Evolutionary conservation across 2,329 filamentous ascomycete species (phyloP).

Genomic region (Cryphonectria radicalis): DNA sequence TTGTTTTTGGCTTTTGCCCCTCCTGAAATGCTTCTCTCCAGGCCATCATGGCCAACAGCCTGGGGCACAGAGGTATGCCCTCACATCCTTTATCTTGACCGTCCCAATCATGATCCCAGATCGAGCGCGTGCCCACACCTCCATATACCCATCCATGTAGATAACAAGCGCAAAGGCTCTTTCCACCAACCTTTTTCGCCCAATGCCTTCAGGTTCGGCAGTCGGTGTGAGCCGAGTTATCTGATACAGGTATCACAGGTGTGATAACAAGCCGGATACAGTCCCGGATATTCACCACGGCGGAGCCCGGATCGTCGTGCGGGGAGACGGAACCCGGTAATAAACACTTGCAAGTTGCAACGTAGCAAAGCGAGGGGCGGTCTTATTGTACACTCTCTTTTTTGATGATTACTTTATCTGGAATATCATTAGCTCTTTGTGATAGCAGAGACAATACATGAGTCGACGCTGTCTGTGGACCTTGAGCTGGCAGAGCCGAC

Average conservation of each 20-base stretch:
- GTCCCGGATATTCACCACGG: background rate
- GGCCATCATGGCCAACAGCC: background rate
- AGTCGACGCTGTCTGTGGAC: background rate
- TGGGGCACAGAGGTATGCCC: background rate
- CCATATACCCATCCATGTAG: background rate
- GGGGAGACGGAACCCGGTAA: background rate
- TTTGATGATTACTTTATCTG: background rate
- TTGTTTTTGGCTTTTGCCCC: background rate
- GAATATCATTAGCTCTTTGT: background rate
- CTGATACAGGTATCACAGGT: constrained; percentile 11
- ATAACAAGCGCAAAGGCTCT: background rate
- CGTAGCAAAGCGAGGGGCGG: background rate
- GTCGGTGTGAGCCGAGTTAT: constrained; percentile 1
- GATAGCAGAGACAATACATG: background rate
- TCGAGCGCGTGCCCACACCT: background rate
- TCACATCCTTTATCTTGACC: background rate
- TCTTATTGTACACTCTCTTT: background rate
- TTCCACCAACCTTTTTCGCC: background rate
- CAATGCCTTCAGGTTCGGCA: background rate
- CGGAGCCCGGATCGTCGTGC: background rate
- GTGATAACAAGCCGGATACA: constrained; percentile 9
- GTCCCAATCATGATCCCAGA: too few relatives aligned
- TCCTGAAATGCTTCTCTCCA: background rate
- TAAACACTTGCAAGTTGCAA: background rate
- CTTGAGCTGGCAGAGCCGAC: background rate